Percentiles rank a stretch among this genome's conserved stretches.
Conservation (phyloP, 345 rosid genomes). For the Arabidopsis thaliana region DNA sequence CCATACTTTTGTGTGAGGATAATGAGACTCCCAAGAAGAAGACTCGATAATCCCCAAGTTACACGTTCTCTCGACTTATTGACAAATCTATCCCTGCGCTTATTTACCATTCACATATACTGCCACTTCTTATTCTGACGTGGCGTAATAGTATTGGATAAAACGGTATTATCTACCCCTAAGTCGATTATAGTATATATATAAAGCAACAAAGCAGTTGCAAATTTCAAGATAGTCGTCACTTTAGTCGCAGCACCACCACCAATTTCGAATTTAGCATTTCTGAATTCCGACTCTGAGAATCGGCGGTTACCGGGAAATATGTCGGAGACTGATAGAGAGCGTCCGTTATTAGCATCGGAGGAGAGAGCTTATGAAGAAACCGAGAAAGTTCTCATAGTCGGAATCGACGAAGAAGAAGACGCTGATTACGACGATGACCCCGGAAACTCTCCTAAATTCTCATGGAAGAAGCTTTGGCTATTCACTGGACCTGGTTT, state of each 20-base stretch:
- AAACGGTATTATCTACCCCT: background rate
- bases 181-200: background rate
- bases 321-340: constrained; percentile 42
- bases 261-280: background rate
- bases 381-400: constrained; percentile 71
- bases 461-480: constrained; percentile 97
- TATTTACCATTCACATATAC: background rate
- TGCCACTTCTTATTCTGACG: background rate
- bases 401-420: constrained; percentile 55
- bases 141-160: background rate
- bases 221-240: background rate
- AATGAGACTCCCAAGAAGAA: constrained; percentile 25
- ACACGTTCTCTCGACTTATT: background rate
- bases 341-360: constrained; percentile 16
- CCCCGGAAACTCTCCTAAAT: constrained; percentile 54
- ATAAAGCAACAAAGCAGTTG: constrained; percentile 1
- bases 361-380: constrained; percentile 75
- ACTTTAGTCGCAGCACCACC: background rate
- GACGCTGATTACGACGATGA: constrained; percentile 40
- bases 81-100: background rate
- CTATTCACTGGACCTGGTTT: constrained; percentile 96
- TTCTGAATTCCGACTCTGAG: background rate
- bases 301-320: background rate
- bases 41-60: constrained; percentile 24
- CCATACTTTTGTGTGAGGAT: background rate